These are phyloP conservation scores for Leccinum barrowsii DNA, from an alignment of 768 basidiomycete genomes.

Conservation along the genomic window DNA sequence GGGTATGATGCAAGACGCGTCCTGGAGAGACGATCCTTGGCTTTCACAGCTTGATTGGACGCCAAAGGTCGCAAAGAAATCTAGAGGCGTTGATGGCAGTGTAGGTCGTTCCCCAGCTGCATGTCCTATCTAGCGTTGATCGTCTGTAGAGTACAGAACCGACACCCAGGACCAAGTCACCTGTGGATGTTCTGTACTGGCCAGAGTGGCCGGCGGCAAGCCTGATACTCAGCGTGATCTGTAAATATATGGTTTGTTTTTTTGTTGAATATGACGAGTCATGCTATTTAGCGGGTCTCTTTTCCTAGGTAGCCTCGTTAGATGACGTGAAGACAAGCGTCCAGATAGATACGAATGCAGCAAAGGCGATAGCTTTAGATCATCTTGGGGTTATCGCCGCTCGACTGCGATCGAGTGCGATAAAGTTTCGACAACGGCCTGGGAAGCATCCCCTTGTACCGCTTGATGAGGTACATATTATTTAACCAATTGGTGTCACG, in stretches of 20 bases:
- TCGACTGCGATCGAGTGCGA: conserved; percentile 58
- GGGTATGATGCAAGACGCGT: too few species aligned
- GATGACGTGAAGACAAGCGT: conserved; percentile 74
- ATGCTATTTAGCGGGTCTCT: neutral
- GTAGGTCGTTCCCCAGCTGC: too few species aligned
- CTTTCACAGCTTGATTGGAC: conserved; percentile 60
- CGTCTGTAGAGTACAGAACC: too few species aligned
- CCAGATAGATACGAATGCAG: conserved; percentile 72
- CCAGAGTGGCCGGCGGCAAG: conserved; percentile 97
- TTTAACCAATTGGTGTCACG: neutral
- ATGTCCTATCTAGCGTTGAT: too few species aligned
- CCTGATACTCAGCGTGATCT: conserved; percentile 73
- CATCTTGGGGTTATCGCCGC: conserved; percentile 93
- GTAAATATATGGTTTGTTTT: conserved; percentile 74
- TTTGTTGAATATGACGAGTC: neutral
- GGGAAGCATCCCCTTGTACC: conserved; percentile 43
- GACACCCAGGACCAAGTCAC: too few species aligned
- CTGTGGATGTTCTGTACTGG: conserved; percentile 62
- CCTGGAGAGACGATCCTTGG: too few species aligned
- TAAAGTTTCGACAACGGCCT: conserved; percentile 36
- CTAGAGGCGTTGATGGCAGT: too few species aligned
- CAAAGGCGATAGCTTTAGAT: conserved; percentile 87
- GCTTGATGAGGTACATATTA: conserved; percentile 62
- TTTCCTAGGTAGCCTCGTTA: conserved; percentile 66
- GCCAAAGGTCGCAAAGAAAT: conserved; percentile 72